phyloP scores from a whole-genome alignment of 495 filamentous ascomycete genomes.

The Tuber aestivum region DNA sequence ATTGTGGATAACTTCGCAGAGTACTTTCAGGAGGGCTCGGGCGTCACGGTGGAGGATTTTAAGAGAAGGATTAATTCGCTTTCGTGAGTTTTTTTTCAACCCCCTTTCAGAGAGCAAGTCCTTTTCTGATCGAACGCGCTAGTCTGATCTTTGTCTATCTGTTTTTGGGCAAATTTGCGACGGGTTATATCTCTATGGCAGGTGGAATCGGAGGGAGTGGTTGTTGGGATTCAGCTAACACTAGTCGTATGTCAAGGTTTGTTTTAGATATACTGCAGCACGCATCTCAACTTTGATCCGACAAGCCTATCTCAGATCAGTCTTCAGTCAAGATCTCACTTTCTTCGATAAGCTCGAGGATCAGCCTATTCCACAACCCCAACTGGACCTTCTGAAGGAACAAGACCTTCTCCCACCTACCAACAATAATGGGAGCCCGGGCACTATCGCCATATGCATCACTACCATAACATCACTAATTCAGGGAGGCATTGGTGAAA shows the following conservation, averaged over 20 bases:
- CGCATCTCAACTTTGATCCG: constrained; percentile 54
- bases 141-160: constrained; percentile 52
- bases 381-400: background rate
- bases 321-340: constrained; percentile 52
- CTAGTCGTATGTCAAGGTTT: constrained; percentile 40
- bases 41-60: constrained; percentile 32
- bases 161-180: constrained; percentile 54
- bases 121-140: background rate
- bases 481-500: constrained; percentile 61
- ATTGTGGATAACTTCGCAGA: constrained; percentile 22
- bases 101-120: background rate
- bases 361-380: background rate
- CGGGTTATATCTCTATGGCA: constrained; percentile 54
- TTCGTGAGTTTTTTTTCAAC: constrained; percentile 12
- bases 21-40: constrained; percentile 18
- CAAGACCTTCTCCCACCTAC: constrained; percentile 9
- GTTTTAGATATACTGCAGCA: constrained; percentile 53
- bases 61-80: constrained; percentile 32
- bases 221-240: constrained; percentile 25
- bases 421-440: constrained; percentile 28
- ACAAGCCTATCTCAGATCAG: constrained; percentile 48
- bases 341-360: constrained; percentile 47
- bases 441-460: constrained; percentile 51
- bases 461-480: constrained; percentile 59
- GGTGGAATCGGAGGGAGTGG: background rate